Conservation (phyloP, 2,329 filamentous ascomycete species). For the Talaromyces sp. region DNA sequence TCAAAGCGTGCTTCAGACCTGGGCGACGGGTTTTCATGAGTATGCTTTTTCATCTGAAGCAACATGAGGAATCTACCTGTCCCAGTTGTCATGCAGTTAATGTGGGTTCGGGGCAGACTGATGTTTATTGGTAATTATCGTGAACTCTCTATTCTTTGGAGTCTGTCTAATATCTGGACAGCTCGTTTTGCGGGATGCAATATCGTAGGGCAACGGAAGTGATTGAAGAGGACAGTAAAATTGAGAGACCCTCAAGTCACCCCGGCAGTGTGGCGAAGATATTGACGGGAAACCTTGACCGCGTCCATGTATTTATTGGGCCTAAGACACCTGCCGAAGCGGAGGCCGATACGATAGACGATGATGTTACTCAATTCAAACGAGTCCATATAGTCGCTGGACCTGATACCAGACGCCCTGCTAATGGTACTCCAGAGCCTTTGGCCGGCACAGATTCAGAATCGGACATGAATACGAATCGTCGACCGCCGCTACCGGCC, state of each 20-base stretch:
- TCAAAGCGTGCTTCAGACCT: background rate
- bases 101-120: background rate
- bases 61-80: background rate
- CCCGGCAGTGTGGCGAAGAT: background rate
- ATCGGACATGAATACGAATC: background rate
- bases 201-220: background rate
- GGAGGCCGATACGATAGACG: background rate
- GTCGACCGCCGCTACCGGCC: background rate
- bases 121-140: background rate
- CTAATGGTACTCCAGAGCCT: constrained; percentile 65
- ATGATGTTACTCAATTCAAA: background rate
- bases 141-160: background rate
- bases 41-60: background rate
- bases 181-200: background rate
- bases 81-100: background rate
- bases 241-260: no score
- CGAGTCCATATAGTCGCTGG: background rate
- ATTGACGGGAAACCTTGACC: background rate
- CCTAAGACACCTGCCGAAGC: background rate
- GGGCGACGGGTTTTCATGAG: constrained; percentile 2
- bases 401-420: background rate
- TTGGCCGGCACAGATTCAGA: background rate
- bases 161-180: background rate
- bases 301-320: background rate
- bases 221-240: background rate